Conservation (phyloP, 768 basidiomycete genomes). For the Panellus pusillus region DNA sequence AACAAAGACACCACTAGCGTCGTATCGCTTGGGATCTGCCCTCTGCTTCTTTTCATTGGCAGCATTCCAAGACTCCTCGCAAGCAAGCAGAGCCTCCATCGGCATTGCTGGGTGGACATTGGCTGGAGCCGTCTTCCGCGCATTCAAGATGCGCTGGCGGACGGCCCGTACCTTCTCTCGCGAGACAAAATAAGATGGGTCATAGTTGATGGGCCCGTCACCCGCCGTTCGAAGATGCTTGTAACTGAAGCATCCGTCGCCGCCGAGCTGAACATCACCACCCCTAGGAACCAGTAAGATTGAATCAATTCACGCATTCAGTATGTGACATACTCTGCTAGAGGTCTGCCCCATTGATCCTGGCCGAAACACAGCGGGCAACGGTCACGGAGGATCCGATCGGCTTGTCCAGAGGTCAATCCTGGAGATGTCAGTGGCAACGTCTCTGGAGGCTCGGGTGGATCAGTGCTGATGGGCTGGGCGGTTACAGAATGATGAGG, state of each 20-base stretch:
- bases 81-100: slow-evolving; percentile 35
- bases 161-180: slow-evolving; percentile 34
- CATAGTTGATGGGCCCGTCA: slow-evolving; percentile 32
- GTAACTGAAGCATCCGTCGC: slow-evolving; percentile 43
- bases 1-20: slow-evolving; percentile 38
- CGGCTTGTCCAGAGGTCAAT: slow-evolving; percentile 7
- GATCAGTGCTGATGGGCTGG: too few relatives aligned
- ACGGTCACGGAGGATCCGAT: slow-evolving; percentile 26
- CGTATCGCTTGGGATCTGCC: slow-evolving; percentile 26
- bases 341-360: slow-evolving; percentile 22
- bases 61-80: slow-evolving; percentile 33
- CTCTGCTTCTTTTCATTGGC: slow-evolving; percentile 32
- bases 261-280: slow-evolving; percentile 36
- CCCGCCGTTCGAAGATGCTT: slow-evolving; percentile 30
- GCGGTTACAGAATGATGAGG: too few relatives aligned
- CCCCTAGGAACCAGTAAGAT: slow-evolving; percentile 25
- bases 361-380: slow-evolving; percentile 38
- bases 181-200: slow-evolving; percentile 33
- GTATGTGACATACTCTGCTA: slow-evolving; percentile 21
- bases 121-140: slow-evolving; percentile 20
- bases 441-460: neutral
- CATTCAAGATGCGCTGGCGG: slow-evolving; percentile 27
- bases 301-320: neutral
- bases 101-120: slow-evolving; percentile 22
- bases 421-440: neutral